These are phyloP conservation scores for Hygrophorus russula DNA, from an alignment of 768 basidiomycete species.

Conservation along the genomic window DNA sequence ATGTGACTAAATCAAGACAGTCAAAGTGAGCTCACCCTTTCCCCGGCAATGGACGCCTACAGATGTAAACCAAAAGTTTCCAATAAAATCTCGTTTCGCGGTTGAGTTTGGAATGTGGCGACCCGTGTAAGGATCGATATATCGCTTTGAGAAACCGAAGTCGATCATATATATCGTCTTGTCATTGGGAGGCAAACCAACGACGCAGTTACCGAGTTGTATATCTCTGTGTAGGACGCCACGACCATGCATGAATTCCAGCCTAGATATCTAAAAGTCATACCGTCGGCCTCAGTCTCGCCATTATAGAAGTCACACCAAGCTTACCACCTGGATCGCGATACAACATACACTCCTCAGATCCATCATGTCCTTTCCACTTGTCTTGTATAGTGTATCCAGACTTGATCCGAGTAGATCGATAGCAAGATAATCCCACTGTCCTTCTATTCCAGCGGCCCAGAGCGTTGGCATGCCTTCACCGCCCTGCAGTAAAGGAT, in stretches of 20 bases:
- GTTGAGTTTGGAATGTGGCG: slow-evolving; percentile 67
- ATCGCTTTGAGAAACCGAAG: slow-evolving; percentile 75
- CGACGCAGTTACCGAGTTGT: slow-evolving; percentile 65
- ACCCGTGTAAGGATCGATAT: slow-evolving; percentile 52
- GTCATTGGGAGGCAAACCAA: slow-evolving; percentile 50
- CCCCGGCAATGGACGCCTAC: slow-evolving; percentile 70
- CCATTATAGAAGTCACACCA: slow-evolving; percentile 1
- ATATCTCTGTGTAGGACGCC: slow-evolving; percentile 72
- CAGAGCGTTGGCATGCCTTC: slow-evolving; percentile 67
- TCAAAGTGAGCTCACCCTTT: slow-evolving; percentile 36
- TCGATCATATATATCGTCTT: slow-evolving; percentile 72
- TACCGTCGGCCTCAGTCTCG: not conserved
- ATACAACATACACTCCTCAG: slow-evolving; percentile 63
- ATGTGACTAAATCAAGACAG: slow-evolving; percentile 6
- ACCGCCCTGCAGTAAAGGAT: slow-evolving; percentile 61
- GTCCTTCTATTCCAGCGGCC: slow-evolving; percentile 43
- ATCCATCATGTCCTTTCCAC: slow-evolving; percentile 50
- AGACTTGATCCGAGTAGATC: slow-evolving; percentile 63
- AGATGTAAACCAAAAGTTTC: slow-evolving; percentile 79
- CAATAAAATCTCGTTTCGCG: slow-evolving; percentile 62
- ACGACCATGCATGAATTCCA: slow-evolving; percentile 67
- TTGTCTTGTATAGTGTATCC: slow-evolving; percentile 47
- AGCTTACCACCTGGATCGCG: slow-evolving; percentile 64
- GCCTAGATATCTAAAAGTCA: slow-evolving; percentile 45
- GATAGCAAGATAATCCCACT: slow-evolving; percentile 68